Evolutionary conservation across 1,284 basidiomycete genomes (phyloP), one percentile per base, ranked within the genome.

Genomic region (Tylopilus sp.): DNA sequence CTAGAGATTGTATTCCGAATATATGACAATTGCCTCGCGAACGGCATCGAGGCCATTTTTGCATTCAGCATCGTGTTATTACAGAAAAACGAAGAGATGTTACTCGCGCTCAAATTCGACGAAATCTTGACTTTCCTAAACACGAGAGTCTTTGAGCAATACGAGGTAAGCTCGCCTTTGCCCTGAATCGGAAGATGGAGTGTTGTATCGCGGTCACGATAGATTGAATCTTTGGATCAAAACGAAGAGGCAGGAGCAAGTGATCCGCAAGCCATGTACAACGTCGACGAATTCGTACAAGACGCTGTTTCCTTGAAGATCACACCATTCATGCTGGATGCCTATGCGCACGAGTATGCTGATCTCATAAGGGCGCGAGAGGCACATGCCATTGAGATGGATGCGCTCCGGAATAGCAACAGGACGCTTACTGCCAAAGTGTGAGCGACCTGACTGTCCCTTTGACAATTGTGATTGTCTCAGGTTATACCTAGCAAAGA

Each of bases 21-120:
- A 68, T 90, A 95, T 62, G 93, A 96, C 67, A 89, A 89, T 61
- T 92, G 94, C 49, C 84, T 99, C 52, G 97, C 97, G 1, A 97
- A 90, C 63, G 96, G 96, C 4, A 92, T 98, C 49, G 96, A 99
- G 68, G 92, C 96, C 0, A 87, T 98, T 42, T 98, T 99, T 70
- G 85, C 94, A 8, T 99, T 99, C 72, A 91, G 92, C 49, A 75
- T 98, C 18, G 86, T 85, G 13, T 75, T 99, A 5, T 74, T 99
- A 48, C 82, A 87, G 63, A 89, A 88, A 65, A 97, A 95, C 59
- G 96, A 99, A 68, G 84, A 89, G 49, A 68, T 73, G 31, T 70
- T 97, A 6, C 71, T 95, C 16, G 64, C 75, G 12, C 74, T 96
- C 55, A 93, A 92, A 59, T 96, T 97, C 61, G 94, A 97, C 64